phyloP scores from a whole-genome alignment of 2,329 filamentous ascomycete species.

The Pyricularia pennisetigena region DNA sequence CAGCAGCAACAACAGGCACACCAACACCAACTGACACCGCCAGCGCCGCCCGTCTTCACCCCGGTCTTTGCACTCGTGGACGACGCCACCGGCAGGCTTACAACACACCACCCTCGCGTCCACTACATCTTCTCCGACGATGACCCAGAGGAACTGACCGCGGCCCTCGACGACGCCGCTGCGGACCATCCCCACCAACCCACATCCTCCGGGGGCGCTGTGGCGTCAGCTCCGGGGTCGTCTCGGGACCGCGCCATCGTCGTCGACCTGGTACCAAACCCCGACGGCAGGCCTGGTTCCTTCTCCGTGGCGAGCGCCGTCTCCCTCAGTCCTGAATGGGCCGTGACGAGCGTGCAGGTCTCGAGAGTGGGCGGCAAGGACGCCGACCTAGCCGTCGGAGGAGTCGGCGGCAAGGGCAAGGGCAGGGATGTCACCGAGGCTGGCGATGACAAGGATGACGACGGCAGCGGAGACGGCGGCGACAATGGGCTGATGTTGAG shows the following conservation, averaged over 20 bases:
- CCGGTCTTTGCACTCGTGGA: constrained; percentile 82
- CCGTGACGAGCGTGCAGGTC: constrained; percentile 37
- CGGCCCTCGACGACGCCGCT: constrained; percentile 41
- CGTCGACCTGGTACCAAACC: constrained; percentile 27
- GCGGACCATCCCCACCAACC: constrained; percentile 16
- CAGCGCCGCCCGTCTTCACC: constrained; percentile 42
- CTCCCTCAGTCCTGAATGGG: constrained; percentile 67
- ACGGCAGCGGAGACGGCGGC: constrained; percentile 5
- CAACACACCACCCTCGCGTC: constrained; percentile 67
- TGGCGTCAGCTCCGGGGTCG: constrained; percentile 5
- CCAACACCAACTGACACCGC: background rate
- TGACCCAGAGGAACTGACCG: constrained; percentile 66
- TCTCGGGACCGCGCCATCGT: constrained; percentile 36
- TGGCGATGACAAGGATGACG: constrained; percentile 15
- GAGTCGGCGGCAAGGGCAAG: constrained; percentile 3
- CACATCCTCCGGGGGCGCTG: constrained; percentile 7
- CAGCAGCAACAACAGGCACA: constrained; percentile 9
- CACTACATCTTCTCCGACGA: constrained; percentile 94
- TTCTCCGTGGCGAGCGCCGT: constrained; percentile 57
- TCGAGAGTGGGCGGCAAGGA: constrained; percentile 27
- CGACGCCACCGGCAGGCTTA: constrained; percentile 60
- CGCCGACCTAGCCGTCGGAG: constrained; percentile 17
- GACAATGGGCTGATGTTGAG: constrained; percentile 46
- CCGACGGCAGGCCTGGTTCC: constrained; percentile 9
- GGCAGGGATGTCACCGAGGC: constrained; percentile 8